Evolutionary conservation across 495 filamentous ascomycete species (phyloP).

Genomic region (Penicillium crystallinum): DNA sequence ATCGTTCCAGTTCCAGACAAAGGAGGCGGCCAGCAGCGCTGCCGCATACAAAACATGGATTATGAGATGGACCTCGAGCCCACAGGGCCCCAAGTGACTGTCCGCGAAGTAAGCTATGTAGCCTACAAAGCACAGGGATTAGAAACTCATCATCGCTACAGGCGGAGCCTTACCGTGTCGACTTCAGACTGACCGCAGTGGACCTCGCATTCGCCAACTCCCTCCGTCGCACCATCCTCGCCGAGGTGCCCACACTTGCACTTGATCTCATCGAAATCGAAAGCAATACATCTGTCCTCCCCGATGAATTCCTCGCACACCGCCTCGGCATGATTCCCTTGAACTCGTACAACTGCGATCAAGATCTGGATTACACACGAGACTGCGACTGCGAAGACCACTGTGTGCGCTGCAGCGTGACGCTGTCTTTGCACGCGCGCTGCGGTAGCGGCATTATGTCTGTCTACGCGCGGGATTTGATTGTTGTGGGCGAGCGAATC

Average conservation of each 20-base stretch:
- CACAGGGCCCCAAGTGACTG: conserved; percentile 62
- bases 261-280: conserved; percentile 93
- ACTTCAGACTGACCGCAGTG: conserved; percentile 75
- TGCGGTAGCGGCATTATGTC: conserved; percentile 82
- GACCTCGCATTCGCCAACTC: conserved; percentile 92
- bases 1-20: conserved; percentile 6
- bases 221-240: conserved; percentile 84
- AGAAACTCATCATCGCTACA: conserved; percentile 23
- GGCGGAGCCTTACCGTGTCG: conserved; percentile 65
- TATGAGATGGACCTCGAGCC: conserved; percentile 67
- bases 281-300: conserved; percentile 86
- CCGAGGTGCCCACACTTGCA: conserved; percentile 91
- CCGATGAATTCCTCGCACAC: conserved; percentile 93
- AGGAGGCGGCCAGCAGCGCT: conserved; percentile 24
- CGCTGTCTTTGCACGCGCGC: conserved; percentile 71
- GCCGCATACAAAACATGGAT: conserved; percentile 48
- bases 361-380: conserved; percentile 77
- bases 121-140: neutral
- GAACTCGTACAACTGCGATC: conserved; percentile 74
- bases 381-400: conserved; percentile 94
- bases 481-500: conserved; percentile 53
- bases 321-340: conserved; percentile 89
- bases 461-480: conserved; percentile 83
- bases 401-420: conserved; percentile 86
- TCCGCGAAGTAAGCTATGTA: conserved; percentile 52